Evolutionary conservation across 306 rosid species (phyloP).

Genomic region (Trichosanthes cucumerina): DNA sequence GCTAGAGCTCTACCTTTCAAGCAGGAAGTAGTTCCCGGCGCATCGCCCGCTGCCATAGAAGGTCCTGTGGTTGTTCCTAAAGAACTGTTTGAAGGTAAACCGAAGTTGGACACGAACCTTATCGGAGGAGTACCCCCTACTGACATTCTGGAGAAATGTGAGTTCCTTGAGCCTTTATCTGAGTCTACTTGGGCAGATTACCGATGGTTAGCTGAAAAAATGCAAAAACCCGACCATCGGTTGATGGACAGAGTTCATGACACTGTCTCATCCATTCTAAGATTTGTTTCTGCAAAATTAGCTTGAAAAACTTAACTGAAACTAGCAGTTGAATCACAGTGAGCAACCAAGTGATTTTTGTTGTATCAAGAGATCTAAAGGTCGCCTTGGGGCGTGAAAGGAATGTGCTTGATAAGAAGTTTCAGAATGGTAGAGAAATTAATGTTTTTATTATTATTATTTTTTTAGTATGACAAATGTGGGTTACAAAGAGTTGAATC

Average conservation of each 20-base stretch:
- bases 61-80: slow-evolving; percentile 22
- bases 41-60: slow-evolving; percentile 55
- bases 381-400: no score
- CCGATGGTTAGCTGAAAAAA: slow-evolving; percentile 42
- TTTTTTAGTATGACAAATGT: no score
- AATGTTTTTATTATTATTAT: no score
- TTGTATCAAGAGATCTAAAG: not conserved
- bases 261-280: slow-evolving; percentile 23
- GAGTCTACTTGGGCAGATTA: slow-evolving; percentile 46
- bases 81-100: slow-evolving; percentile 57
- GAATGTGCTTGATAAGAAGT: no score
- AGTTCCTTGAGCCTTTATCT: slow-evolving; percentile 73
- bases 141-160: slow-evolving; percentile 53
- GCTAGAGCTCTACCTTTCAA: slow-evolving; percentile 73
- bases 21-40: slow-evolving; percentile 87
- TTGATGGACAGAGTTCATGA: slow-evolving; percentile 22
- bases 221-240: slow-evolving; percentile 36
- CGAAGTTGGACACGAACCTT: slow-evolving; percentile 69
- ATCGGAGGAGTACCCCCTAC: slow-evolving; percentile 66
- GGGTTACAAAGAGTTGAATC: no score
- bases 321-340: no score
- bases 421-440: no score
- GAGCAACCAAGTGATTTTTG: not conserved
- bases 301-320: slow-evolving; percentile 2
- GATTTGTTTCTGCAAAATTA: slow-evolving; percentile 19